These are phyloP conservation scores for Garcia nutans DNA, from an alignment of 345 rosid species.

Conservation along the genomic window DNA sequence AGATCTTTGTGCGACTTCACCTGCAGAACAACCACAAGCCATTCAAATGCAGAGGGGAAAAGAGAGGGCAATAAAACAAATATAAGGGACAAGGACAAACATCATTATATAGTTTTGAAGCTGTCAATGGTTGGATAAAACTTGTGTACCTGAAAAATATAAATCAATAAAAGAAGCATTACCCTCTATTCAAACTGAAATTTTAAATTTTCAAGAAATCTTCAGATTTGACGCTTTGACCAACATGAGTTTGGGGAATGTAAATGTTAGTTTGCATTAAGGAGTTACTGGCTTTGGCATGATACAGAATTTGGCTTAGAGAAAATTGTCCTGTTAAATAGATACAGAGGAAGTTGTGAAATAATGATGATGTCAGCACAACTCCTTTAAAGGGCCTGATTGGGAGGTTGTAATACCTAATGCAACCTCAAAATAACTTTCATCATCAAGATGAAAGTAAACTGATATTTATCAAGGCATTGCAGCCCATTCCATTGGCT, in stretches of 20 bases:
- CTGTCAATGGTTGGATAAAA: constrained; percentile 90
- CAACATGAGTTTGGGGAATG: background rate
- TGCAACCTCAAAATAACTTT: too few relatives aligned
- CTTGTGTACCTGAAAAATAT: constrained; percentile 80
- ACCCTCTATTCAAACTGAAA: background rate
- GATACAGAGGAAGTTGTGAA: too few relatives aligned
- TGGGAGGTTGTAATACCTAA: too few relatives aligned
- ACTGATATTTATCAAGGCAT: too few relatives aligned
- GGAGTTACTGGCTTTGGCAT: too few relatives aligned
- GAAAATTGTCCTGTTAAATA: too few relatives aligned
- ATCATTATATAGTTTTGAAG: constrained; percentile 84
- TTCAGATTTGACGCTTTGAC: background rate
- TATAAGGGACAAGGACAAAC: constrained; percentile 44
- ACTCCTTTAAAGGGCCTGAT: too few relatives aligned
- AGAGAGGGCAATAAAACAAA: background rate
- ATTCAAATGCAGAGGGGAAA: constrained; percentile 9
- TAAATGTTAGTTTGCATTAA: background rate
- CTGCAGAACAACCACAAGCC: constrained; percentile 41
- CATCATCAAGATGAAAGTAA: too few relatives aligned
- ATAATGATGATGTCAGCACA: too few relatives aligned
- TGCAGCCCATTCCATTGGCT: too few relatives aligned
- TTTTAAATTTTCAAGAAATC: constrained; percentile 5
- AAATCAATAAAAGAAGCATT: background rate
- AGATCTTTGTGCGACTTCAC: constrained; percentile 88
- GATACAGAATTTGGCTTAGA: too few relatives aligned